Percentiles rank a stretch among this genome's conserved stretches.
Conservation (phyloP, 306 rosid species). For the Hippophae rhamnoides region DNA sequence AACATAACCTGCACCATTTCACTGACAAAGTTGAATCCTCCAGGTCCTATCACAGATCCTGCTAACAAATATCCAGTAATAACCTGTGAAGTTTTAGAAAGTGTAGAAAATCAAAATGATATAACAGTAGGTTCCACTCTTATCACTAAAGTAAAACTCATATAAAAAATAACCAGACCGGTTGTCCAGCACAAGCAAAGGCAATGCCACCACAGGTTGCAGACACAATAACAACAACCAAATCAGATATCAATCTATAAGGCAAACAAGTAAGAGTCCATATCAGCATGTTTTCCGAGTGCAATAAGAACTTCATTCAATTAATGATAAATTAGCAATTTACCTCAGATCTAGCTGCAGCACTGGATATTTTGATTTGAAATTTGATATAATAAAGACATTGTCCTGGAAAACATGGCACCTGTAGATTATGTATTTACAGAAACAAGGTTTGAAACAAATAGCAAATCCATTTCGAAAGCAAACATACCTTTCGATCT, state of each 20-base stretch:
- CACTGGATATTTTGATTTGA: conserved; percentile 52
- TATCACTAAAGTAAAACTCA: conserved; percentile 1
- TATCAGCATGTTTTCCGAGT: conserved; percentile 11
- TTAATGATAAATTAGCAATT: not conserved
- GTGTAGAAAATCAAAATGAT: conserved; percentile 3
- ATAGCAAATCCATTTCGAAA: conserved; percentile 7
- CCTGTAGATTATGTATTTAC: not conserved
- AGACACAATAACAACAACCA: conserved; percentile 46
- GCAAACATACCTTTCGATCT: conserved; percentile 77
- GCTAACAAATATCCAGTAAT: conserved; percentile 47
- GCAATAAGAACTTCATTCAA: not conserved
- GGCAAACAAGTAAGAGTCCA: conserved; percentile 12
- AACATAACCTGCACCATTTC: conserved; percentile 52
- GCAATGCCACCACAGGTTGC: conserved; percentile 59
- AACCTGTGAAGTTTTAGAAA: conserved; percentile 27
- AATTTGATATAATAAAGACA: conserved; percentile 44
- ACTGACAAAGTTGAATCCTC: conserved; percentile 44
- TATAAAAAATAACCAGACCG: conserved; percentile 27
- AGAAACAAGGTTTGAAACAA: not conserved
- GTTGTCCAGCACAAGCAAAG: conserved; percentile 58
- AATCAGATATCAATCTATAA: conserved; percentile 44
- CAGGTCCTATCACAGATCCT: conserved; percentile 51
- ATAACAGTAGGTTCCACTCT: not conserved
- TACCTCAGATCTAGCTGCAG: conserved; percentile 47
- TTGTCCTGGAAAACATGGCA: conserved; percentile 27